phyloP scores from a whole-genome alignment of 1,284 basidiomycete genomes.

The Porogramme epimiltina region DNA sequence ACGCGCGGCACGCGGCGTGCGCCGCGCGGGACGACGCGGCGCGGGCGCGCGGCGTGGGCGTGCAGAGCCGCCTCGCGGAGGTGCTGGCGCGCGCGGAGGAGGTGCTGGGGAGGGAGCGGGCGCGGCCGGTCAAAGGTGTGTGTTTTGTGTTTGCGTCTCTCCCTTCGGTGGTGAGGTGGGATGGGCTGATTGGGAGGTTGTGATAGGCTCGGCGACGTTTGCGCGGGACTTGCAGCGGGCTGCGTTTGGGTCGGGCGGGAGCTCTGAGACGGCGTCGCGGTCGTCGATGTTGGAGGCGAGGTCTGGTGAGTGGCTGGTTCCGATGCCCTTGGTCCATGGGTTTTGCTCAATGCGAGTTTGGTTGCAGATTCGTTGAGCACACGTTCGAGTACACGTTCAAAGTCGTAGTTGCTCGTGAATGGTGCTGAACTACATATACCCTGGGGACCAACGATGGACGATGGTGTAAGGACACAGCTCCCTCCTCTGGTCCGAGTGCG shows the following conservation, averaged over 20 bases:
- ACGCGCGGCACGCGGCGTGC: slow-evolving; percentile 5
- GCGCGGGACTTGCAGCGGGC: slow-evolving; percentile 12
- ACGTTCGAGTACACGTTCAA: too few relatives aligned
- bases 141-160: background rate
- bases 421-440: too few relatives aligned
- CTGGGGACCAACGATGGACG: too few relatives aligned
- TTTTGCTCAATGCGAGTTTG: too few relatives aligned
- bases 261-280: slow-evolving; percentile 15
- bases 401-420: too few relatives aligned
- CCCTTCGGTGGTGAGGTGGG: background rate
- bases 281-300: slow-evolving; percentile 18
- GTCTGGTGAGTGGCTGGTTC: slow-evolving; percentile 2
- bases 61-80: slow-evolving; percentile 13
- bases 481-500: too few relatives aligned
- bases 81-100: slow-evolving; percentile 17
- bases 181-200: background rate
- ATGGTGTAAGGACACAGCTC: too few relatives aligned
- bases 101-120: slow-evolving; percentile 6
- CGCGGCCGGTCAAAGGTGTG: slow-evolving; percentile 11
- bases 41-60: slow-evolving; percentile 2
- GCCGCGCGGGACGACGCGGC: slow-evolving; percentile 5
- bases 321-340: too few relatives aligned
- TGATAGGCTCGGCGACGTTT: slow-evolving; percentile 6
- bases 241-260: slow-evolving; percentile 17
- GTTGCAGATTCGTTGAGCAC: too few relatives aligned